Base-by-base conservation (phyloP, 352 stramenopile genomes). In the Pythium dissotocum region DNA sequence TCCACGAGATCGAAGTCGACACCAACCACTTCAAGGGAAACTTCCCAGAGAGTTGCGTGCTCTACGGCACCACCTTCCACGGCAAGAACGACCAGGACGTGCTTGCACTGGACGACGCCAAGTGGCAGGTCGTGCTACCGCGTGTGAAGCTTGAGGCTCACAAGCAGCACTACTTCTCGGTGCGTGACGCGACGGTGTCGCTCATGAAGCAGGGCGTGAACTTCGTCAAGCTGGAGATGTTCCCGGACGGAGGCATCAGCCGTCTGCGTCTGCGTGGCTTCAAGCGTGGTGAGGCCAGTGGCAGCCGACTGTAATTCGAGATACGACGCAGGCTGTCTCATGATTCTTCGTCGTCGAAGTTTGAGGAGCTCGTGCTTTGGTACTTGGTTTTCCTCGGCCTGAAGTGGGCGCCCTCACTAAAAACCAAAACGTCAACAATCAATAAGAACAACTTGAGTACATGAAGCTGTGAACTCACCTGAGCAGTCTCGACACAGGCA, bases 1-100 rank as follows among this genome's bases (percentile, higher is more conserved):
- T 96, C 46, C 69, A 87, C 16, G 67, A 87, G 28, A 56, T 94
- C 46, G 86, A 93, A 52, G 82, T 98, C 6, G 96, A 98, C 77
- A 99, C 96, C 10, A 95, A 97, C 70, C 92, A 98, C 77, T 98
- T 97, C 70, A 97, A 96, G 65, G 95, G 95, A 62, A 99, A 99
- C 70, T 98, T 97, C 67, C 95, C 96, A 0, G 93, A 98, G 77
- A 97, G 84, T 68, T 92, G 88, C 58, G 64, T 80, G 0, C 65
- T 98, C 6, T 89, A 92, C 33, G 88, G 76, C 60, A 93, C 68
- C 61, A 91, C 69, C 65, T 89, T 82, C 33, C 51, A 83, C 24
- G 82, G 73, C 14, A 40, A 67, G 6, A 38, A 61, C 26, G 73
- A 84, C n/a, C 61, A 71, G 21, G 67, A 71, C 12, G 70, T 89